Evolutionary conservation across 306 rosid species (phyloP).

Genomic region (Glycyrrhiza uralensis): DNA sequence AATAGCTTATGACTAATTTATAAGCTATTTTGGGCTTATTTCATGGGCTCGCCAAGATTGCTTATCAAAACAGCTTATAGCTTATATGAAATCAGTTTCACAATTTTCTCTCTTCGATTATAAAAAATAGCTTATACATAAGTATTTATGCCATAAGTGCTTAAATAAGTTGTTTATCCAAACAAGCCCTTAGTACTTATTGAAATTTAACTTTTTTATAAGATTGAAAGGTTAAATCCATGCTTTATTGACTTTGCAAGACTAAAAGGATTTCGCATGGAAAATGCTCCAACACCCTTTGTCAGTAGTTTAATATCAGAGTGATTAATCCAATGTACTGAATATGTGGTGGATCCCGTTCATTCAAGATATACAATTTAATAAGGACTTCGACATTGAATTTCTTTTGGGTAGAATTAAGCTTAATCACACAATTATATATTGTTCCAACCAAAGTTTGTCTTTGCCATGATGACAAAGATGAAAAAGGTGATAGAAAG

Average conservation of each 20-base stretch:
- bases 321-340: background rate
- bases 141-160: no score
- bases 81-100: no score
- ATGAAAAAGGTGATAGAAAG: background rate
- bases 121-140: no score
- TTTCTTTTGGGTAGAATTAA: background rate
- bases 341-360: background rate
- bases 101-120: no score
- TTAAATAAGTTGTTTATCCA: no score
- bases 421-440: background rate
- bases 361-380: background rate
- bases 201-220: background rate
- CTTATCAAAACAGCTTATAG: no score
- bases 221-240: background rate
- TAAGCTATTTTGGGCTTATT: no score
- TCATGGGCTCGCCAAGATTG: no score
- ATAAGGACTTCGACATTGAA: background rate
- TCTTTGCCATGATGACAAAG: background rate
- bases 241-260: background rate
- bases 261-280: background rate
- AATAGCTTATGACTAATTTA: no score
- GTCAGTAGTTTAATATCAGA: background rate
- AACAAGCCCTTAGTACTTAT: slow-evolving; percentile 9
- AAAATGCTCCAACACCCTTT: background rate
- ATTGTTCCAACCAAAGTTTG: background rate